Conservation (phyloP, 192 early-diverging fungal genomes). For the Coemansia biformis region DNA sequence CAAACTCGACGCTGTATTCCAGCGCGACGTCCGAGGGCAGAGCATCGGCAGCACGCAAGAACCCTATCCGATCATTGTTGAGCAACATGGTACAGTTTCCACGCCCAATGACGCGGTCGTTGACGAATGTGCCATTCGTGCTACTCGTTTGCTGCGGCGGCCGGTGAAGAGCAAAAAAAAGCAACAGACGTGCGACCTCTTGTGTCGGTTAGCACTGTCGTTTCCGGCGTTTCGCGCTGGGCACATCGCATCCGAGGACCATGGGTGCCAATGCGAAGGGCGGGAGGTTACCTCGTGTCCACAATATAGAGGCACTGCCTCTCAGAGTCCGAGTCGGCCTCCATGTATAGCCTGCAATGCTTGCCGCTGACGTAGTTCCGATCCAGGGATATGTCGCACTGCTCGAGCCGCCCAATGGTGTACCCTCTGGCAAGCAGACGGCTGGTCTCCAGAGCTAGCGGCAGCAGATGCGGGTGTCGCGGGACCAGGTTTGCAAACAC, state of each 20-base stretch:
- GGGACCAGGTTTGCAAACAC: conserved; percentile 32
- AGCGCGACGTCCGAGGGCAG: conserved; percentile 37
- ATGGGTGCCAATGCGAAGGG: no score
- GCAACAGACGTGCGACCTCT: no score
- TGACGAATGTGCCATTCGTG: conserved; percentile 47
- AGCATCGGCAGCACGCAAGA: conserved; percentile 14
- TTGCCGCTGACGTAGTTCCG: conserved; percentile 31
- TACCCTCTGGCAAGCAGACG: conserved; percentile 29
- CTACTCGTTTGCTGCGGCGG: conserved; percentile 5
- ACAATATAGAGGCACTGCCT: conserved; percentile 22
- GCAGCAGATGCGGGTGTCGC: conserved; percentile 34
- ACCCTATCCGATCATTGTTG: conserved; percentile 39
- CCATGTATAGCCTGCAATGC: conserved; percentile 41
- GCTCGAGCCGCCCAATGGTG: conserved; percentile 25
- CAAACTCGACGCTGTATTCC: conserved; percentile 43
- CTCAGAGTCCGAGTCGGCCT: conserved; percentile 11
- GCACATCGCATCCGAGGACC: no score
- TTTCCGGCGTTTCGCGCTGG: no score
- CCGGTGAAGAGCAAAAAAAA: not conserved
- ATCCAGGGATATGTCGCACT: conserved; percentile 31
- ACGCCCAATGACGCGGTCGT: conserved; percentile 36
- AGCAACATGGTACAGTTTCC: conserved; percentile 44
- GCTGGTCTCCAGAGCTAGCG: conserved; percentile 21
- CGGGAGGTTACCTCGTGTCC: conserved; percentile 35
- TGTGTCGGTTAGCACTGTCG: no score